Conservation (phyloP, 2,329 filamentous ascomycete species). For the Fusarium sp. region DNA sequence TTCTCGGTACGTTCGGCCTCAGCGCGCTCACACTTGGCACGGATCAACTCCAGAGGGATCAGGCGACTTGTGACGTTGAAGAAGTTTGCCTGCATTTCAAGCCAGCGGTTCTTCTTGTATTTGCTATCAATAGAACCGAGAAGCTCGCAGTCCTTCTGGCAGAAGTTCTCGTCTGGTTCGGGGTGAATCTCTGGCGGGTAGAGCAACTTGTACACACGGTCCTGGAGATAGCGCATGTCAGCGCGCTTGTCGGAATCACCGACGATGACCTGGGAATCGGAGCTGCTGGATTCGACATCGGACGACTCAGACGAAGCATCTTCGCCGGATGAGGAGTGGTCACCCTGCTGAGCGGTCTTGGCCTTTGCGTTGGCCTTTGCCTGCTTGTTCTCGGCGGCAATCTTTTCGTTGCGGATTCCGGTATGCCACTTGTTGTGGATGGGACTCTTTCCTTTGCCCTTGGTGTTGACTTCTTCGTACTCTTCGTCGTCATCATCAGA, state of each 20-base stretch:
- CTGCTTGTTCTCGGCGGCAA: constrained; percentile 37
- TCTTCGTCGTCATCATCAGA: neutral
- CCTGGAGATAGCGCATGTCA: constrained; percentile 48
- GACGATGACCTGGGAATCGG: constrained; percentile 29
- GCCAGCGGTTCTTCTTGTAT: constrained; percentile 50
- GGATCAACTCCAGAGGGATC: constrained; percentile 54
- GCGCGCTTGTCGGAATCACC: constrained; percentile 32
- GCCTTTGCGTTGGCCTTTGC: constrained; percentile 28
- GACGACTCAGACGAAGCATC: constrained; percentile 42
- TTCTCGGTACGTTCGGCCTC: constrained; percentile 29
- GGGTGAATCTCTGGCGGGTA: constrained; percentile 44
- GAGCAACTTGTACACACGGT: constrained; percentile 46
- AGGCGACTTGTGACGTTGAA: constrained; percentile 57
- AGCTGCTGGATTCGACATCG: constrained; percentile 15
- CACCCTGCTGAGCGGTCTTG: constrained; percentile 9
- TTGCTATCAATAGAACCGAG: constrained; percentile 52
- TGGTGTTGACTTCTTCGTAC: neutral
- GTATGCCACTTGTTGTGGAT: constrained; percentile 32
- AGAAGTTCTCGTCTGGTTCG: constrained; percentile 42
- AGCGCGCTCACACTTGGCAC: constrained; percentile 48
- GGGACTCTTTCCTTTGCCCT: constrained; percentile 10
- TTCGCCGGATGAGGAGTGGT: constrained; percentile 41
- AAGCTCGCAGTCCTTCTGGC: constrained; percentile 49
- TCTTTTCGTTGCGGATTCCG: constrained; percentile 33
- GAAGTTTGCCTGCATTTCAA: constrained; percentile 59